Conservation (phyloP, 2,329 filamentous ascomycete species). For the Nakataea oryzae region DNA sequence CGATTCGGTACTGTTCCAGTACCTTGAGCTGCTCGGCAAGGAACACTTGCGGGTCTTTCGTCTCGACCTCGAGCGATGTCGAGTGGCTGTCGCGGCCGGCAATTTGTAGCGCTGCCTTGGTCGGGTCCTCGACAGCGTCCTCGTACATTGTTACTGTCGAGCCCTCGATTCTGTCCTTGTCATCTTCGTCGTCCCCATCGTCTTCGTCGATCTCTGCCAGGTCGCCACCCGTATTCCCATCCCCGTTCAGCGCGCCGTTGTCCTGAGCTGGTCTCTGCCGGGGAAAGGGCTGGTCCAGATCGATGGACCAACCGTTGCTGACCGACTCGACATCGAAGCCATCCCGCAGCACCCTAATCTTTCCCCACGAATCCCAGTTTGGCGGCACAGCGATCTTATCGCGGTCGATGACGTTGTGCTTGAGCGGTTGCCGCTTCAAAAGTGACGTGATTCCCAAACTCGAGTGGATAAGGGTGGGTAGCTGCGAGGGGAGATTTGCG, state of each 20-base stretch:
- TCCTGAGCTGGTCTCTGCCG: not conserved
- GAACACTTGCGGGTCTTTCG: constrained; percentile 70
- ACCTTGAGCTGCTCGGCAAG: constrained; percentile 63
- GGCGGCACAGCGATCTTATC: constrained; percentile 91
- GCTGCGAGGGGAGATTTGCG: constrained; percentile 63
- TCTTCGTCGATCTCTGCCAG: not conserved
- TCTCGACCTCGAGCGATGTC: constrained; percentile 48
- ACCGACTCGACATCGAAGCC: constrained; percentile 85
- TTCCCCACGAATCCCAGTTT: constrained; percentile 98
- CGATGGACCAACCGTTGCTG: constrained; percentile 75
- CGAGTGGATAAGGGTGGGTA: constrained; percentile 74
- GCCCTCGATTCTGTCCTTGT: constrained; percentile 29
- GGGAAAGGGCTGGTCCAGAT: constrained; percentile 54
- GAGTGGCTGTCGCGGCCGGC: constrained; percentile 36
- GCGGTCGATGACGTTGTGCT: constrained; percentile 84
- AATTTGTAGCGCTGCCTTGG: constrained; percentile 48
- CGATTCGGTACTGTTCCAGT: constrained; percentile 54
- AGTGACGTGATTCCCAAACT: constrained; percentile 79
- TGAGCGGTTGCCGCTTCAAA: constrained; percentile 66
- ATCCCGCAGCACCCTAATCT: constrained; percentile 84
- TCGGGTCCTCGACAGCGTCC: constrained; percentile 67
- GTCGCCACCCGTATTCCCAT: not conserved
- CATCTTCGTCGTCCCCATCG: constrained; percentile 15
- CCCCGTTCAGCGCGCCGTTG: not conserved
- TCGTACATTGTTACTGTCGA: constrained; percentile 67